Evolutionary conservation across 2,329 filamentous ascomycete genomes (phyloP).

Genomic region (Cladosporium sp.): DNA sequence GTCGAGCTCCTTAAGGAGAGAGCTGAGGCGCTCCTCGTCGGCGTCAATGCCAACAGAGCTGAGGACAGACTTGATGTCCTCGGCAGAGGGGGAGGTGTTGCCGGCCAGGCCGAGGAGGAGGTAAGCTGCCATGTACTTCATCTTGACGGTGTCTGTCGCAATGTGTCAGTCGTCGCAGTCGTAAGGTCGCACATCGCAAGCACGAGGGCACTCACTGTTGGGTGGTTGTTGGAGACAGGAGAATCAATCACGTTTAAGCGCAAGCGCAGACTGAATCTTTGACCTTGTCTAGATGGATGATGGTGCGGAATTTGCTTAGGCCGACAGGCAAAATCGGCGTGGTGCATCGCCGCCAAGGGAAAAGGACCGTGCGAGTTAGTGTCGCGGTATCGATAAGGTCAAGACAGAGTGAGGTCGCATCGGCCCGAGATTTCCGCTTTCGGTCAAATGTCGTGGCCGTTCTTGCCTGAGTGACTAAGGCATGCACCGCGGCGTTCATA

Average conservation of each 20-base stretch:
- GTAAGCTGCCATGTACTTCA: conserved; percentile 99
- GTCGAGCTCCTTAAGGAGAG: conserved; percentile 84
- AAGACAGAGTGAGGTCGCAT: too few relatives aligned
- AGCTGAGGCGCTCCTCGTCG: conserved; percentile 78
- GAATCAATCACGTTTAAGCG: conserved; percentile 99
- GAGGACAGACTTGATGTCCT: conserved; percentile 84
- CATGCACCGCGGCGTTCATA: neutral
- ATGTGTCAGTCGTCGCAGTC: neutral
- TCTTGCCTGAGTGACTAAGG: neutral
- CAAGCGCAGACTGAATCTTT: conserved; percentile 99
- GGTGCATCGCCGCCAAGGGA: too few relatives aligned
- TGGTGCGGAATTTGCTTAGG: conserved; percentile 23
- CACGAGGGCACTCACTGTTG: conserved; percentile 20
- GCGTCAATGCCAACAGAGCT: conserved; percentile 92
- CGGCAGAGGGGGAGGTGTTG: conserved; percentile 81
- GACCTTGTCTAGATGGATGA: conserved; percentile 54
- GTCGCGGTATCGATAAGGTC: too few relatives aligned
- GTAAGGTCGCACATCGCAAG: conserved; percentile 4
- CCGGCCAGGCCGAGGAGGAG: conserved; percentile 93
- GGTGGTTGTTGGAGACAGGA: conserved; percentile 57
- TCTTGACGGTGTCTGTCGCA: conserved; percentile 55
- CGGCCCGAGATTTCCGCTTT: neutral
- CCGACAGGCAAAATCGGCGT: too few relatives aligned
- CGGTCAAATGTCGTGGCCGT: neutral
- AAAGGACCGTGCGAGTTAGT: too few relatives aligned